Evolutionary conservation across 2,329 filamentous ascomycete genomes (phyloP), one percentile per base, ranked within the genome.

Genomic region (Trichophaea hybrida): DNA sequence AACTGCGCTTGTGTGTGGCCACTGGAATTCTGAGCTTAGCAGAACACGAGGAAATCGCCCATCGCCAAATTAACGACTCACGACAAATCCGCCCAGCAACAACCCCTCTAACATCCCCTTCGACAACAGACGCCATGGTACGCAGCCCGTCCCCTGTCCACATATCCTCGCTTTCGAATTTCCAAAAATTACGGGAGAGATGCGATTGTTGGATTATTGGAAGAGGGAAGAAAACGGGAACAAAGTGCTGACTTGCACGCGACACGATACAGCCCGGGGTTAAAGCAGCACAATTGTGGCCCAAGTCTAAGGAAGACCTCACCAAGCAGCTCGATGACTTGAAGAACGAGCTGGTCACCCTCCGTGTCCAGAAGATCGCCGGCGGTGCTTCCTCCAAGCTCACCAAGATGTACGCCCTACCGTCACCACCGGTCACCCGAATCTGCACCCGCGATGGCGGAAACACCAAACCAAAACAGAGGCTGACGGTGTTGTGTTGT

Each of bases 221-320:
- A 53, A 34, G 49, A 6, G 33, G 46, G 48, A 56, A 37, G 48
- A 57, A 46, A 50, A 31, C 31, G 57, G 46, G 53, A 46, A n/a
- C 17, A 43, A 59, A 63, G 53, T 63, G 56, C 64, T 65, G 63
- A 65, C 55, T 59, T 46, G 55, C 49, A 57, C 60, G 58, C 64
- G 55, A 58, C 24, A 52, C 46, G 24, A 51, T 57, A 79, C 83
- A 81, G 75, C 74, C 78, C 72, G 77, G 83, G 83, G 88, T 98
- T 78, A 97, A 96, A 86, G 84, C 91, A 76, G 83, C 82, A 79
- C 82, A 87, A 79, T 88, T 98, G 77, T 97, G 93, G 93, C 84
- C 83, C 80, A 98, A 98, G 88, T 90, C 82, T 85, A 97, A 97
- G 85, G 88, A 95, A 74, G 94, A 98, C 73, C 82, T 98, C 77